Evolutionary conservation across 805 yeast species (phyloP).

Genomic region (Myxozyma udenii): DNA sequence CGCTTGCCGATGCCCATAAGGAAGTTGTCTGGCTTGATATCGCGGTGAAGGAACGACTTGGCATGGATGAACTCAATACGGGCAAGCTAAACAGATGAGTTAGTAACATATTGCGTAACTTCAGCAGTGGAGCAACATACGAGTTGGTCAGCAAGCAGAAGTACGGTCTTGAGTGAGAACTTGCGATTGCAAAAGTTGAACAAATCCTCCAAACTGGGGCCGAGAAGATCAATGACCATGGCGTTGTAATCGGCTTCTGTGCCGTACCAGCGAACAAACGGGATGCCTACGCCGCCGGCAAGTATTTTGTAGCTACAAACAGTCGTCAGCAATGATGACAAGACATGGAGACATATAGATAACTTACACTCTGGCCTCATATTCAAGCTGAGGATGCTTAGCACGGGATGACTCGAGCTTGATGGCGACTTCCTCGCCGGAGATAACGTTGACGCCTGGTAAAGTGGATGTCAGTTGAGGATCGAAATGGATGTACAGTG

Average conservation of each 20-base stretch:
- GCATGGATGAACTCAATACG: slow-evolving; percentile 95
- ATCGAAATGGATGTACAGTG: not conserved
- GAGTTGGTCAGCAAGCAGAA: slow-evolving; percentile 89
- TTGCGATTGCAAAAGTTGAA: slow-evolving; percentile 94
- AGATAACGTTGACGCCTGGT: slow-evolving; percentile 78
- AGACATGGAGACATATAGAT: not conserved
- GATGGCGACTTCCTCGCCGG: slow-evolving; percentile 97
- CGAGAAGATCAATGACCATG: slow-evolving; percentile 91
- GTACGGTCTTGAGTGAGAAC: slow-evolving; percentile 88
- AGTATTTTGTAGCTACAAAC: slow-evolving; percentile 65
- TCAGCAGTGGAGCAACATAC: slow-evolving; percentile 26
- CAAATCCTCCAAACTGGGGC: slow-evolving; percentile 91
- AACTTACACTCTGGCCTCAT: slow-evolving; percentile 77
- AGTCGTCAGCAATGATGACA: not conserved
- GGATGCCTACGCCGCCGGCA: slow-evolving; percentile 96
- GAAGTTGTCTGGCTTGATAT: slow-evolving; percentile 80
- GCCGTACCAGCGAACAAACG: slow-evolving; percentile 95
- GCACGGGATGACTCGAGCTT: slow-evolving; percentile 86
- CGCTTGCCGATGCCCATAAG: slow-evolving; percentile 87
- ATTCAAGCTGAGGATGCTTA: slow-evolving; percentile 94
- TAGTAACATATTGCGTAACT: not conserved
- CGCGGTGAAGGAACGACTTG: slow-evolving; percentile 82
- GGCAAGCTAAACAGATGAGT: slow-evolving; percentile 46
- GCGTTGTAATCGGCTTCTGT: slow-evolving; percentile 95
- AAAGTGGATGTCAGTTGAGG: not conserved